These are phyloP conservation scores for Pseudocercospora crystallina DNA, from an alignment of 2,329 filamentous ascomycete species.

Conservation along the genomic window DNA sequence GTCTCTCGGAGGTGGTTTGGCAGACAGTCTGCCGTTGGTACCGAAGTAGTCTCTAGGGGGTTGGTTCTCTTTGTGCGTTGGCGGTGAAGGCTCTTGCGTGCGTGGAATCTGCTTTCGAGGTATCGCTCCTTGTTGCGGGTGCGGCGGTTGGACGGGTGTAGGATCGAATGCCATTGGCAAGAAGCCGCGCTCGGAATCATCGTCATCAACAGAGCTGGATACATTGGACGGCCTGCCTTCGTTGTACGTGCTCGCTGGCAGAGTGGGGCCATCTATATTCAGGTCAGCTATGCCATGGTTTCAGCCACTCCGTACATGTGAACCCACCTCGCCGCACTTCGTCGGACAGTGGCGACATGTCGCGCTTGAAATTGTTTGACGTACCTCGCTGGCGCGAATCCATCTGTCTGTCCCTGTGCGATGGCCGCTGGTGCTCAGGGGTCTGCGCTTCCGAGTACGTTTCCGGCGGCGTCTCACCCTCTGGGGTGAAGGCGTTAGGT, in stretches of 20 bases:
- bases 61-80: conserved; percentile 31
- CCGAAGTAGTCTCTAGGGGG: conserved; percentile 46
- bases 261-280: conserved; percentile 59
- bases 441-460: conserved; percentile 66
- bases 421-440: conserved; percentile 61
- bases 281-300: conserved; percentile 22
- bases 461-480: conserved; percentile 57
- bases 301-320: conserved; percentile 26
- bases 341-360: conserved; percentile 38
- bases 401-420: conserved; percentile 28
- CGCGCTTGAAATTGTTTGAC: conserved; percentile 28
- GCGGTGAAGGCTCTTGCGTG: conserved; percentile 27
- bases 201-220: conserved; percentile 58
- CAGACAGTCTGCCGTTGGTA: conserved; percentile 28
- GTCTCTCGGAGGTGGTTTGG: conserved; percentile 40
- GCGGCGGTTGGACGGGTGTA: conserved; percentile 36
- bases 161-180: conserved; percentile 55
- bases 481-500: conserved; percentile 59
- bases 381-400: conserved; percentile 30
- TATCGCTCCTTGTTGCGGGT: conserved; percentile 22
- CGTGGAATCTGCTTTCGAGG: conserved; percentile 28
- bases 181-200: conserved; percentile 50
- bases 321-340: conserved; percentile 34
- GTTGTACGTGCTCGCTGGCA: conserved; percentile 75
- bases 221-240: conserved; percentile 73